Percentiles rank a stretch among this genome's conserved stretches.
These are phyloP conservation scores for Striga hermonthica DNA, from an alignment of 305 asterid genomes.

Conservation along the genomic window DNA sequence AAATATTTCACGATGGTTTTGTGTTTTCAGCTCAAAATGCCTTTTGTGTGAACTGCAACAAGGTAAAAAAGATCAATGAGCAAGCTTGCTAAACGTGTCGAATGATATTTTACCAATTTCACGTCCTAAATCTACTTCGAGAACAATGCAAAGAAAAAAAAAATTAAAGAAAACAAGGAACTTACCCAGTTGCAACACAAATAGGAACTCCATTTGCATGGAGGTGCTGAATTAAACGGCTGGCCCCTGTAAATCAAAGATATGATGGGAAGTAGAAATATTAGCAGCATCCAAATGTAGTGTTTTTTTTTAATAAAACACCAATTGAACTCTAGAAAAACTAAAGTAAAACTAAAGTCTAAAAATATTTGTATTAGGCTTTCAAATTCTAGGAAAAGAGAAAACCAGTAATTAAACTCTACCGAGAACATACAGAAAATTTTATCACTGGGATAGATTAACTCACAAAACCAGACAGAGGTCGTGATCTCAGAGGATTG, in stretches of 20 bases:
- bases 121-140: neutral
- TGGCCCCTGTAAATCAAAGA: conserved; percentile 61
- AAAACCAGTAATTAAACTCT: neutral
- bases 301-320: too few species aligned
- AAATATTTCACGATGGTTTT: conserved; percentile 66
- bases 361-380: neutral
- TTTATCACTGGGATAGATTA: too few species aligned
- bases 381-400: neutral
- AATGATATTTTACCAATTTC: conserved; percentile 15
- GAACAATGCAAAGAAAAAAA: too few species aligned
- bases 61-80: conserved; percentile 30
- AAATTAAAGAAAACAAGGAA: conserved; percentile 16
- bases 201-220: conserved; percentile 82
- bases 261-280: conserved; percentile 21
- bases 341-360: neutral
- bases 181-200: conserved; percentile 91
- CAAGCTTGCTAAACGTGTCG: conserved; percentile 20
- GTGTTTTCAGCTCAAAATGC: conserved; percentile 89
- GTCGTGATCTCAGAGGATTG: too few species aligned
- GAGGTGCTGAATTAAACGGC: conserved; percentile 72
- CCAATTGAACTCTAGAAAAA: too few species aligned
- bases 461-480: too few species aligned
- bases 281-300: neutral
- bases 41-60: conserved; percentile 73
- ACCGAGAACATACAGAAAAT: too few species aligned